Percentiles rank a stretch among this genome's conserved stretches.
Evolutionary conservation across 768 basidiomycete genomes (phyloP).

Genomic region (Tubosaeta brunneosetosa): DNA sequence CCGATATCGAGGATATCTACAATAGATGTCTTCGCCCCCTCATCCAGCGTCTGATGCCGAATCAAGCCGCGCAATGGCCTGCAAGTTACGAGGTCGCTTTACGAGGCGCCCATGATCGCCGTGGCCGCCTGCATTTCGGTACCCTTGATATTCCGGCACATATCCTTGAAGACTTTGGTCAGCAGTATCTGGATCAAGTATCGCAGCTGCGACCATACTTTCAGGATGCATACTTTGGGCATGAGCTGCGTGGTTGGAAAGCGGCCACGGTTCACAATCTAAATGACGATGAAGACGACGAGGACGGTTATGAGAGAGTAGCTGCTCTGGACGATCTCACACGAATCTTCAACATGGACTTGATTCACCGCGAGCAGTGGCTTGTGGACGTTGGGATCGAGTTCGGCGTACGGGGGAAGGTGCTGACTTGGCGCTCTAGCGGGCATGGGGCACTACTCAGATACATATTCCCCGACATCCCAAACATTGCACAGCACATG

Average conservation of each 20-base stretch:
- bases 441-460: not conserved
- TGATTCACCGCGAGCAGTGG: not conserved
- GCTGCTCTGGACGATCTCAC: not conserved
- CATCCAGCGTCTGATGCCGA: not conserved
- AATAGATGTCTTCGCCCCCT: not conserved
- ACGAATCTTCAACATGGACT: not conserved
- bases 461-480: not conserved
- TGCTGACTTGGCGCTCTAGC: not conserved
- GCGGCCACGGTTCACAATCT: not conserved
- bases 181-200: not conserved
- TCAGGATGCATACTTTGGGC: constrained; percentile 3
- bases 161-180: not conserved
- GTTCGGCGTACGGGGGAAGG: not conserved
- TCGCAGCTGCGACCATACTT: not conserved
- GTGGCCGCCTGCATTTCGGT: not conserved
- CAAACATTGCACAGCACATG: not conserved
- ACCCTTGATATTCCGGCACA: not conserved
- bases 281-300: not conserved
- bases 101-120: not conserved
- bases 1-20: not conserved
- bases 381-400: not conserved
- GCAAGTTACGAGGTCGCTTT: not conserved
- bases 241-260: constrained; percentile 5
- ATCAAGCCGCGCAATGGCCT: constrained; percentile 5
- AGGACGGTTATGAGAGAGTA: not conserved